These are phyloP conservation scores for Euphorbia corollata DNA, from an alignment of 441 rosid genomes.

Conservation along the genomic window DNA sequence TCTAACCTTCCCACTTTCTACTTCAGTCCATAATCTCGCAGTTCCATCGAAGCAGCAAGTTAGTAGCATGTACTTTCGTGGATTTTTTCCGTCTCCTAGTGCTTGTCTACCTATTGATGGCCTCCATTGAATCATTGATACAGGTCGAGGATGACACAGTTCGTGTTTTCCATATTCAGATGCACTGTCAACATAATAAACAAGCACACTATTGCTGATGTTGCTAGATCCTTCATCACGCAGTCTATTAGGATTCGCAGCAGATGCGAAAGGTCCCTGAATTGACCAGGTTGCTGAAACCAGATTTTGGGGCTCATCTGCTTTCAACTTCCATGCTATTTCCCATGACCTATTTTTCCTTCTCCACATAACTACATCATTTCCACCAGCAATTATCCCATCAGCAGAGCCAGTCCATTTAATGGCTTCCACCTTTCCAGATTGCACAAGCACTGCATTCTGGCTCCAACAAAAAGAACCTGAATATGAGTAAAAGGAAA, in stretches of 20 bases:
- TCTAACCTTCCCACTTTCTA: slow-evolving; percentile 54
- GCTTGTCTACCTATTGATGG: slow-evolving; percentile 41
- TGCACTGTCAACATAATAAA: slow-evolving; percentile 39
- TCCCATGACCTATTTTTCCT: slow-evolving; percentile 73
- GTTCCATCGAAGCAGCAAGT: slow-evolving; percentile 93
- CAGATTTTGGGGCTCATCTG: slow-evolving; percentile 58
- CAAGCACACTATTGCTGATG: slow-evolving; percentile 45
- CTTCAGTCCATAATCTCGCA: slow-evolving; percentile 81
- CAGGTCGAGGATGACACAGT: slow-evolving; percentile 67
- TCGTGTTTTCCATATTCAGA: slow-evolving; percentile 39
- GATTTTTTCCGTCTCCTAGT: slow-evolving; percentile 28
- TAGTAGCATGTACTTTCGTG: slow-evolving; percentile 48
- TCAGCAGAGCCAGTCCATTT: slow-evolving; percentile 89
- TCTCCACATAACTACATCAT: slow-evolving; percentile 74
- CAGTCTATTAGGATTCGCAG: slow-evolving; percentile 36
- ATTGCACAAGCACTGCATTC: slow-evolving; percentile 74
- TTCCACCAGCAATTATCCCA: slow-evolving; percentile 75
- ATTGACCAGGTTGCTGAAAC: slow-evolving; percentile 82
- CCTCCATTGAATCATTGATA: slow-evolving; percentile 83
- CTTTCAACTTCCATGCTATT: slow-evolving; percentile 71
- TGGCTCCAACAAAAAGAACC: slow-evolving; percentile 99
- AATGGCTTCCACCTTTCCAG: slow-evolving; percentile 67
- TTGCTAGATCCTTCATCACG: slow-evolving; percentile 31
- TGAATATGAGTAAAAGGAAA: slow-evolving; percentile 62
- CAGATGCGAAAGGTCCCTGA: slow-evolving; percentile 67